Evolutionary conservation across 1,284 basidiomycete genomes (phyloP), one percentile per base, ranked within the genome.

Genomic region (Trichosporon coremiiforme): DNA sequence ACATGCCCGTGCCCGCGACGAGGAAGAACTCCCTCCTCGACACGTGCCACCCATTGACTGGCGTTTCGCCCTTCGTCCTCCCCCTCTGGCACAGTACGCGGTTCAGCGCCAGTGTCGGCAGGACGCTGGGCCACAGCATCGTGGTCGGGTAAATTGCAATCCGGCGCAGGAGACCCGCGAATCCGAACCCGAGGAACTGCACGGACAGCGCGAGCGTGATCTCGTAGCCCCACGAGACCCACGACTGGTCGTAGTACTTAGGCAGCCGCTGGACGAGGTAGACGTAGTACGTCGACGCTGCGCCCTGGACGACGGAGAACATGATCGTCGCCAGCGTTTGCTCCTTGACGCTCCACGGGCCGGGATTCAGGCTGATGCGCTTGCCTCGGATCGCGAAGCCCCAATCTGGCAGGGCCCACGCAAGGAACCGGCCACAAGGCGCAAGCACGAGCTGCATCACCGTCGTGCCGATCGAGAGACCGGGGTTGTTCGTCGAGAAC

Each of bases 271-370:
- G 25, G 12, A 31, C 67, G 63, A 68, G 67, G 53, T 66, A 65
- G 17, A 64, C 35, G 65, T 66, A 55, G 65, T 45, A 36, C n/a
- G 22, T 60, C 9, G 55, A 41, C 4, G 55, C 53, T 6, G 66
- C 55, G 36, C 55, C 36, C 55, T 65, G 64, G 20, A 53, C 45
- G 57, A 62, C 29, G 31, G 57, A 62, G 33, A 53, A 25, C 60
- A 68, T 35, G 53, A 68, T 60, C 6, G 67, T 65, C 9, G 67
- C 63, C n/a, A 65, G 55, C 22, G 64, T 50, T 53, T 78, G 76
- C 64, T 78, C 76, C 68, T 78, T 78, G 73, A 53, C 68, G 9
- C 69, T 72, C 70, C 72, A 78, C 12, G 68, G 71, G 2, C 76
- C 76, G 4, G 76, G 75, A 66, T 78, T 78, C 47, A 77, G 66